These are phyloP conservation scores for Oemleria cerasiformis DNA, from an alignment of 306 rosid species.

Conservation along the genomic window DNA sequence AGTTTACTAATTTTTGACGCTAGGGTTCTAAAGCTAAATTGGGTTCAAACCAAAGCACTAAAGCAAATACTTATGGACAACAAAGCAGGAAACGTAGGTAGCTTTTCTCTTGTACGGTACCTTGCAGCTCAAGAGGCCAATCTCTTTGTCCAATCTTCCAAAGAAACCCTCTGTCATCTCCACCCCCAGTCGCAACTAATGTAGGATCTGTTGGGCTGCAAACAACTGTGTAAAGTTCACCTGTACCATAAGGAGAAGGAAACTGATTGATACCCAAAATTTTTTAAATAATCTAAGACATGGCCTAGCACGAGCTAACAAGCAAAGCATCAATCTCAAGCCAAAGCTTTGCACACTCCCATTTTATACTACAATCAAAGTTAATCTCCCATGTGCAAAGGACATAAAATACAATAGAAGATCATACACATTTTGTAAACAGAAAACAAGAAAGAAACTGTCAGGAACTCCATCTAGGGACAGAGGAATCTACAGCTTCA, in stretches of 20 bases:
- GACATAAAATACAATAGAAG: neutral
- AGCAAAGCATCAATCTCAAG: neutral
- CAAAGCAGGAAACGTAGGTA: conserved; percentile 3
- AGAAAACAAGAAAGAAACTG: neutral
- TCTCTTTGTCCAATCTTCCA: conserved; percentile 84
- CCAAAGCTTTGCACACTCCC: neutral
- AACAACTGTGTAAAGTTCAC: conserved; percentile 68
- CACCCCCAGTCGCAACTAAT: conserved; percentile 86
- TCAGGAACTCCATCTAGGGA: neutral
- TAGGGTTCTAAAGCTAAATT: neutral
- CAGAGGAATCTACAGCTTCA: neutral
- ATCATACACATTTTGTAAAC: neutral
- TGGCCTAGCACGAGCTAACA: neutral
- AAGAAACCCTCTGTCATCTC: conserved; percentile 85
- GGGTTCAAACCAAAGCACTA: neutral
- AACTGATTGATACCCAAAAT: conserved; percentile 1
- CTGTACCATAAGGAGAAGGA: conserved; percentile 32
- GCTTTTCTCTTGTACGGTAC: conserved; percentile 28
- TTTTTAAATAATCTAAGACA: neutral
- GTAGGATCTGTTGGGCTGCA: conserved; percentile 73
- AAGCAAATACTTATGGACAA: neutral
- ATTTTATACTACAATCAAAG: neutral
- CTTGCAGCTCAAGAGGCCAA: conserved; percentile 77
- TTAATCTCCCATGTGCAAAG: neutral
- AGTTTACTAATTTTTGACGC: neutral